phyloP scores from a whole-genome alignment of 495 filamentous ascomycete genomes.

The Emericellopsis terricola region DNA sequence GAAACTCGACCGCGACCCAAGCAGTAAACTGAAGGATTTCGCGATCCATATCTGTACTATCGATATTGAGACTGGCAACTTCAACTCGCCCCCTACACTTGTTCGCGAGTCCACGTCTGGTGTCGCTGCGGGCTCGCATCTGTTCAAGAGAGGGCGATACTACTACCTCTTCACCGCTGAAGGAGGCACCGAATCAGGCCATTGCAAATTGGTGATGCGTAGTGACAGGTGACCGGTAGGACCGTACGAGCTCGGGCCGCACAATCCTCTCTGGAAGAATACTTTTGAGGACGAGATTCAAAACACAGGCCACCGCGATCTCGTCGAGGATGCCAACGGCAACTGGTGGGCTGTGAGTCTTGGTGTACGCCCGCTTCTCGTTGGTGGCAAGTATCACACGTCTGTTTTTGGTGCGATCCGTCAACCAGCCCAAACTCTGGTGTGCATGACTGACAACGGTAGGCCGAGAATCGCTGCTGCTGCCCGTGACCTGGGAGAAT shows the following conservation, averaged over 20 bases:
- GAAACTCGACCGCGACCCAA: neutral
- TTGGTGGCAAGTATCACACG: neutral
- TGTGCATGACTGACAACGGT: no score
- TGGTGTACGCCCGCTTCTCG: neutral
- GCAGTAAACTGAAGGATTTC: neutral
- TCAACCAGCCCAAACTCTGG: no score
- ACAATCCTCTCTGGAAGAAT: constrained; percentile 38
- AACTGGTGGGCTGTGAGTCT: constrained; percentile 34
- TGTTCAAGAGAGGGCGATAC: constrained; percentile 40
- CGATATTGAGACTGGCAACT: constrained; percentile 13
- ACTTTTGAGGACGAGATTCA: constrained; percentile 26
- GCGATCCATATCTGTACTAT: constrained; percentile 12
- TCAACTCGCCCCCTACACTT: constrained; percentile 16
- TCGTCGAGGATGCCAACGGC: constrained; percentile 28
- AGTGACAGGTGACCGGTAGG: constrained; percentile 36
- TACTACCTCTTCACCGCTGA: constrained; percentile 51
- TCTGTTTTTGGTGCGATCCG: no score
- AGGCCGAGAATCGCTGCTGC: no score
- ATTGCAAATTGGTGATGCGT: constrained; percentile 28
- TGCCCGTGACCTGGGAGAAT: no score
- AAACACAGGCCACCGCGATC: constrained; percentile 31
- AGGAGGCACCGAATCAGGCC: constrained; percentile 36
- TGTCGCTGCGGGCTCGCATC: constrained; percentile 45
- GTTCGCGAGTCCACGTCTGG: constrained; percentile 24
- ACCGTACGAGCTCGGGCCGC: constrained; percentile 33